A percentile compares a stretch with the other conserved stretches of the same genome.
These are phyloP conservation scores for Penicillium waksmanii DNA, from an alignment of 495 filamentous ascomycete species.

Conservation along the genomic window DNA sequence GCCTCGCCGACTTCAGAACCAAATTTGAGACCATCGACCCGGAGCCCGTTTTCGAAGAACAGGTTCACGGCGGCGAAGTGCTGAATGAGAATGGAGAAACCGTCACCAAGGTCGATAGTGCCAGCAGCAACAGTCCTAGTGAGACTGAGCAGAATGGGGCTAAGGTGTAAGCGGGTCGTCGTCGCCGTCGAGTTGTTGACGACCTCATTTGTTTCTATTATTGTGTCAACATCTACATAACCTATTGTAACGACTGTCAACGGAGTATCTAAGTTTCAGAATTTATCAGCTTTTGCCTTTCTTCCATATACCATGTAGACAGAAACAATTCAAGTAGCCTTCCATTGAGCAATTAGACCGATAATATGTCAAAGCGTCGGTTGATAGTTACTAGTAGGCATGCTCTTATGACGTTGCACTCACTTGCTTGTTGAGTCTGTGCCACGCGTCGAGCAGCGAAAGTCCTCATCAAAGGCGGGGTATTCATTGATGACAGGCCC, in stretches of 20 bases:
- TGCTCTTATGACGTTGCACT: no score
- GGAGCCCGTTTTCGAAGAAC: conserved; percentile 90
- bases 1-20: conserved; percentile 72
- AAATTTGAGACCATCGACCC: conserved; percentile 86
- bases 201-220: neutral
- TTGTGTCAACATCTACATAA: neutral
- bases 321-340: neutral
- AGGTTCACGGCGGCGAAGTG: conserved; percentile 61
- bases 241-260: neutral
- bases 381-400: no score
- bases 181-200: neutral
- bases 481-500: no score
- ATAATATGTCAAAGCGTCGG: no score
- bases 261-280: neutral
- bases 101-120: conserved; percentile 32
- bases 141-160: conserved; percentile 20
- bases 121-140: conserved; percentile 30
- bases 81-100: conserved; percentile 30
- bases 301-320: neutral
- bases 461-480: no score
- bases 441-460: no score
- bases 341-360: no score
- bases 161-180: conserved; percentile 10
- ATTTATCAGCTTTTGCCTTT: neutral
- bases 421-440: no score